Conservation (phyloP, 768 basidiomycete genomes). For the Macrolepiota dolichaula region DNA sequence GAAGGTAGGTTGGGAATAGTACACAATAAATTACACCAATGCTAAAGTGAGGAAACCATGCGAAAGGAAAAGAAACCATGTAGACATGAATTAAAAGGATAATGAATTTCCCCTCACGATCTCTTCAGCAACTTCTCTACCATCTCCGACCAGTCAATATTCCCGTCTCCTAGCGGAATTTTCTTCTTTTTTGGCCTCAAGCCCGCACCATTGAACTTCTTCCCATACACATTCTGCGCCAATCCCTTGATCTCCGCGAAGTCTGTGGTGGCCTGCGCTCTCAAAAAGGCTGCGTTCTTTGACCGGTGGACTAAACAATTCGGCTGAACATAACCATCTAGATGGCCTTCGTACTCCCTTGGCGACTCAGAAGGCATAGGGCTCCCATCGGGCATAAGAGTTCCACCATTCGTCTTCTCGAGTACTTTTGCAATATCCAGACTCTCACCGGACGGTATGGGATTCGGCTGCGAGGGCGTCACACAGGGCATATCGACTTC, state of each 20-base stretch:
- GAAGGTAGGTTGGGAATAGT: not conserved
- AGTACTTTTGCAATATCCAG: conserved; percentile 68
- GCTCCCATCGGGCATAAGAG: conserved; percentile 56
- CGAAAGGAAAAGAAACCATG: not conserved
- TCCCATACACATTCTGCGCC: conserved; percentile 49
- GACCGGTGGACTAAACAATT: conserved; percentile 69
- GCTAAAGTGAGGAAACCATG: not conserved
- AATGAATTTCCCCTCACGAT: not conserved
- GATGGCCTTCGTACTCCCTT: conserved; percentile 23
- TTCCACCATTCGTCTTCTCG: conserved; percentile 65
- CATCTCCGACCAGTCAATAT: conserved; percentile 39
- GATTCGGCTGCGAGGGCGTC: conserved; percentile 84
- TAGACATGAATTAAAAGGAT: not conserved
- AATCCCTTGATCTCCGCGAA: conserved; percentile 69
- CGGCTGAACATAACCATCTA: conserved; percentile 51
- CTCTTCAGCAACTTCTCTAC: conserved; percentile 29
- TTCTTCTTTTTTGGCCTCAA: conserved; percentile 19
- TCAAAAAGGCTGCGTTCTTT: conserved; percentile 58
- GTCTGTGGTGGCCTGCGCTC: conserved; percentile 74
- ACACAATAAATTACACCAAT: conserved; percentile 3
- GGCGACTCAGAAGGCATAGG: conserved; percentile 37
- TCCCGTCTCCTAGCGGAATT: conserved; percentile 34
- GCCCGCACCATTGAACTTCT: conserved; percentile 30
- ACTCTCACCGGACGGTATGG: conserved; percentile 87
- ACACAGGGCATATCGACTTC: conserved; percentile 96